Conservation (phyloP, 2,329 filamentous ascomycete species). For the Ploettnerulaceae sp. region DNA sequence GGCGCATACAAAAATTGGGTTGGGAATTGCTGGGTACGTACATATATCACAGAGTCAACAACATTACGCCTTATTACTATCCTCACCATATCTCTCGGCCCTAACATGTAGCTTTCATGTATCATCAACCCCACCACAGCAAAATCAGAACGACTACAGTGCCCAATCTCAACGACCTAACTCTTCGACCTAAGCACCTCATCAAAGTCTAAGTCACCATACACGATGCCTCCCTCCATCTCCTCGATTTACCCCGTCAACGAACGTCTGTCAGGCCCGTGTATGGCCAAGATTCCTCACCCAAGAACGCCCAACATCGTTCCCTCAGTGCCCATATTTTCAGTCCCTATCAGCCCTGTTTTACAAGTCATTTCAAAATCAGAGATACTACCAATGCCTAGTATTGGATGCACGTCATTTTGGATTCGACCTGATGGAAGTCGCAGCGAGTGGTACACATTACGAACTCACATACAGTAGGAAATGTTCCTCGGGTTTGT, state of each 20-base stretch:
- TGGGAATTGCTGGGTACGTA: not conserved
- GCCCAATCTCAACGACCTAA: slow-evolving; percentile 23
- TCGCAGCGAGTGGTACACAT: no score
- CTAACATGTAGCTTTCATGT: slow-evolving; percentile 14
- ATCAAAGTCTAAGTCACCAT: slow-evolving; percentile 35
- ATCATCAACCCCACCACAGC: slow-evolving; percentile 22
- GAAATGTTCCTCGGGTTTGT: no score
- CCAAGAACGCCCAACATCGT: slow-evolving; percentile 39
- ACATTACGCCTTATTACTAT: not conserved
- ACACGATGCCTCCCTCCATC: slow-evolving; percentile 50
- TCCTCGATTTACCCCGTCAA: slow-evolving; percentile 39
- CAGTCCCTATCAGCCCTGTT: no score
- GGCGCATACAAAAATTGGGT: not conserved
- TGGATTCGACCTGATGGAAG: no score
- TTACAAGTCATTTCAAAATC: no score
- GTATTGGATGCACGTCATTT: no score
- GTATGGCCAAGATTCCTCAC: slow-evolving; percentile 48
- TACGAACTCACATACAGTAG: no score
- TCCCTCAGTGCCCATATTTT: slow-evolving; percentile 27
- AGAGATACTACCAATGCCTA: no score
- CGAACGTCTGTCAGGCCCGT: slow-evolving; percentile 45
- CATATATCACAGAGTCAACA: not conserved
- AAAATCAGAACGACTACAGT: slow-evolving; percentile 25
- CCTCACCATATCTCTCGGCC: slow-evolving; percentile 1
- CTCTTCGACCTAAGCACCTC: slow-evolving; percentile 18